Evolutionary conservation across 2,329 filamentous ascomycete genomes (phyloP), one percentile per base, ranked within the genome.

Genomic region (Ustulina deusta): DNA sequence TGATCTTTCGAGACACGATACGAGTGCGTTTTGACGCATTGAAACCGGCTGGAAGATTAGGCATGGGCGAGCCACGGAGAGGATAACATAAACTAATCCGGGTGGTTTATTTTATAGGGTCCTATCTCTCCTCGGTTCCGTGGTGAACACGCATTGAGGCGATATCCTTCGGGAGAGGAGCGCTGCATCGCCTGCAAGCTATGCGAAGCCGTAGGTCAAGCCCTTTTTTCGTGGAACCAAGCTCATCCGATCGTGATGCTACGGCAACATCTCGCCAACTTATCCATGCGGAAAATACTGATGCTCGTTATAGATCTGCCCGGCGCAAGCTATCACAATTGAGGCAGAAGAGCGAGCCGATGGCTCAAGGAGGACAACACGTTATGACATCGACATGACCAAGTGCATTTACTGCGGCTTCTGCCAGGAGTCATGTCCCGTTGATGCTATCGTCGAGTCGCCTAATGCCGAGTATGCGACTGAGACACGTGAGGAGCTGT

Each of bases 351-450:
- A 99, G 86, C 94, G 96, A 79, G 93, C 93, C 78, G 96, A 99
- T 78, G 96, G 96, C 71, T 97, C 93, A 78, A 90, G 96, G 82
- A 90, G 96, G 79, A 99, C 96, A 59, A 97, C 95, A 68, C 90
- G 95, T 80, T 99, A 99, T 84, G 96, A 99, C 81, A 97, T 99
- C 79, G 96, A 99, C 84, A 99, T 99, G 96, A 98, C 96, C 78
- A 99, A 99, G 88, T 99, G 96, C 85, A 99, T 99, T 83, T 99
- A 98, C 89, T 98, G 96, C 81, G 96, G 96, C 59, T 97, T 97
- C 85, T 98, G 96, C 89, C 95, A 97, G 85, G 96, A 99, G 86
- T 97, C 93, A 73, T 99, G 96, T 84, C 96, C 96, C 51, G 96
- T 99, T 63, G 96, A 99, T 83, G 96, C 96, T 68, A 99, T 88